Percentiles rank a stretch among this genome's conserved stretches.
Conservation (phyloP, 2,329 filamentous ascomycete species). For the Aspergillus pseudoglaucus region DNA sequence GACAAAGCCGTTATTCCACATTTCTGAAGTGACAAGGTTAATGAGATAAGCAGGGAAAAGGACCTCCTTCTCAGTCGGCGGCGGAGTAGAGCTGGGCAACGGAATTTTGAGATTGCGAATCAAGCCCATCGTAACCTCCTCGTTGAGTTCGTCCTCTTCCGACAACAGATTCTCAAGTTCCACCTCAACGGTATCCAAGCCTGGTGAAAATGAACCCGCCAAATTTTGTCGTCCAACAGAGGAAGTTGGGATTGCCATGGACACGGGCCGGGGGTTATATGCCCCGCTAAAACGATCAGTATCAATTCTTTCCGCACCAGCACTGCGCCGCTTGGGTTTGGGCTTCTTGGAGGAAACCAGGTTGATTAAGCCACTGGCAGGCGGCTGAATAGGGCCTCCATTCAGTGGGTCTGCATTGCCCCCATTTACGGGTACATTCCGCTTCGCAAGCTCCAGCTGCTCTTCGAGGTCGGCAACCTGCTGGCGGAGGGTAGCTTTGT, state of each 20-base stretch:
- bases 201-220: constrained; percentile 70
- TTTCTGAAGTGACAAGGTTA: constrained; percentile 97
- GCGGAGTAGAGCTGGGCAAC: constrained; percentile 73
- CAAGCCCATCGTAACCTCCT: constrained; percentile 92
- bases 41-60: constrained; percentile 98
- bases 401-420: constrained; percentile 56
- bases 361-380: constrained; percentile 79
- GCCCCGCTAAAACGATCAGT: constrained; percentile 84
- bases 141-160: constrained; percentile 91
- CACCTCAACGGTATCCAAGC: constrained; percentile 84
- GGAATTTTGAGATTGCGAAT: constrained; percentile 97
- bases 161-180: constrained; percentile 90
- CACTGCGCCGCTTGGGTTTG: constrained; percentile 73
- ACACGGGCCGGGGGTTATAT: constrained; percentile 91
- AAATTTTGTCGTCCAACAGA: constrained; percentile 60
- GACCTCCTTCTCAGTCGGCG: constrained; percentile 96
- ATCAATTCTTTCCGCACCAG: constrained; percentile 76
- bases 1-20: constrained; percentile 99
- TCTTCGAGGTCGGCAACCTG: constrained; percentile 87
- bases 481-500: constrained; percentile 78
- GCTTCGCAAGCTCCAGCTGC: constrained; percentile 80
- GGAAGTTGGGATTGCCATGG: constrained; percentile 69
- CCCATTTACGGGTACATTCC: constrained; percentile 65
- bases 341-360: constrained; percentile 95
- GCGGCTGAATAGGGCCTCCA: constrained; percentile 51